Evolutionary conservation across 768 basidiomycete genomes (phyloP).

Genomic region (Lactifluus hygrophoroides): DNA sequence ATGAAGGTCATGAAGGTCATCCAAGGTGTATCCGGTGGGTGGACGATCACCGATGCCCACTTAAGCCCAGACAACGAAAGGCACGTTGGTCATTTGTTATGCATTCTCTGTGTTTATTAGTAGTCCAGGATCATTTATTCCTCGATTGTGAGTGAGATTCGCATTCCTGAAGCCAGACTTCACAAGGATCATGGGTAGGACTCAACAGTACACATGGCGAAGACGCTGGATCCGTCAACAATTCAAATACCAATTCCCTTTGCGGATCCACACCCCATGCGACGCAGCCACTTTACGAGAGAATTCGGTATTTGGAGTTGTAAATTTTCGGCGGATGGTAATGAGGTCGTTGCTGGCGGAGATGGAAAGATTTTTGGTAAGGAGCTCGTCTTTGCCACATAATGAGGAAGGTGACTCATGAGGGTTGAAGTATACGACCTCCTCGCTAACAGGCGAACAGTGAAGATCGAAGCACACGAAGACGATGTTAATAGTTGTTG

Average conservation of each 20-base stretch:
- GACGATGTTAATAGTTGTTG: constrained; percentile 95
- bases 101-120: constrained; percentile 1
- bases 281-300: constrained; percentile 30
- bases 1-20: constrained; percentile 55
- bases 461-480: constrained; percentile 78
- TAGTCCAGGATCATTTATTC: constrained; percentile 78
- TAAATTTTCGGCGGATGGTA: constrained; percentile 92
- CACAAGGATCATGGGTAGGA: constrained; percentile 36
- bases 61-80: constrained; percentile 83
- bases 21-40: constrained; percentile 65
- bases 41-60: constrained; percentile 96
- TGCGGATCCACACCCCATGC: constrained; percentile 25
- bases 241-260: constrained; percentile 53
- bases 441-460: constrained; percentile 62
- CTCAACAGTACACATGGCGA: constrained; percentile 68
- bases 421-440: constrained; percentile 76
- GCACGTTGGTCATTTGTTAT: constrained; percentile 29
- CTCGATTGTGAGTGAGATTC: constrained; percentile 52
- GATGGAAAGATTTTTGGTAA: constrained; percentile 71
- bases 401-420: background rate
- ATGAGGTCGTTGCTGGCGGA: constrained; percentile 91
- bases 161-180: background rate
- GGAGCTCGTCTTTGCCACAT: background rate
- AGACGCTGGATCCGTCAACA: constrained; percentile 51
- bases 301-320: constrained; percentile 85